Base-by-base conservation (phyloP, 1,284 basidiomycete genomes). In the Lentinus polychrous region DNA sequence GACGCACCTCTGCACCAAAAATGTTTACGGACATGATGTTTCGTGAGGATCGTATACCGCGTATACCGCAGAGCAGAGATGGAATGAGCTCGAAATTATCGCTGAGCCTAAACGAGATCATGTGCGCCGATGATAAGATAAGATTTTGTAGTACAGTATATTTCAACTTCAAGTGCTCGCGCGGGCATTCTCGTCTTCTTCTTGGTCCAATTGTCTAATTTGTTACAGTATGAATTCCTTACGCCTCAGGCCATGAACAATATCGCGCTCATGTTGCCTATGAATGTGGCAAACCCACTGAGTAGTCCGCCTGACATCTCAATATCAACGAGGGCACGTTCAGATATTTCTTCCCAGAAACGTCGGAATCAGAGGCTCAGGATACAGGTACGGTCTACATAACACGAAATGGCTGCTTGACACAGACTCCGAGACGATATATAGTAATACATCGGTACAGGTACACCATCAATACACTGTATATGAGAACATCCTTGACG, bases 21-120 rank as follows among this genome's bases (percentile, higher is more conserved):
- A 75, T 74, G 55, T 72, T 69, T 62, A 72, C 68, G 23, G 71
- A 70, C 69, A 73, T 73, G 40, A 41, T 57, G 42, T 8, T 40
- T 15, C 12, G n/a, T 22, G 22, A 40, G 39, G 39, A 40, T 37
- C 17, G 17, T 12, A 17, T 40, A 12, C n/a, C 17, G 22, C 22
- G 20, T 40, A 37, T 4, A 20, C n/a, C n/a, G n/a, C n/a, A n/a
- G n/a, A 8, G 17, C 39, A 22, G 22, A 20, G 17, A 15, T 20
- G 22, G 20, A 12, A 14, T 22, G 18, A 14, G 8, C 18, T 40
- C 39, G 39, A 37, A 37, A 15, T 37, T 37, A 37, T 18, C 39
- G 22, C 39, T 38, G 17, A 23, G 14, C 14, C 14, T n/a, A n/a
- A n/a, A n/a, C 14, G 5, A 37, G 20, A 40, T 15, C 39, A 40